Evolutionary conservation across 495 filamentous ascomycete genomes (phyloP), one percentile per base, ranked within the genome.

Genomic region (Penicillium dipodomyicola): DNA sequence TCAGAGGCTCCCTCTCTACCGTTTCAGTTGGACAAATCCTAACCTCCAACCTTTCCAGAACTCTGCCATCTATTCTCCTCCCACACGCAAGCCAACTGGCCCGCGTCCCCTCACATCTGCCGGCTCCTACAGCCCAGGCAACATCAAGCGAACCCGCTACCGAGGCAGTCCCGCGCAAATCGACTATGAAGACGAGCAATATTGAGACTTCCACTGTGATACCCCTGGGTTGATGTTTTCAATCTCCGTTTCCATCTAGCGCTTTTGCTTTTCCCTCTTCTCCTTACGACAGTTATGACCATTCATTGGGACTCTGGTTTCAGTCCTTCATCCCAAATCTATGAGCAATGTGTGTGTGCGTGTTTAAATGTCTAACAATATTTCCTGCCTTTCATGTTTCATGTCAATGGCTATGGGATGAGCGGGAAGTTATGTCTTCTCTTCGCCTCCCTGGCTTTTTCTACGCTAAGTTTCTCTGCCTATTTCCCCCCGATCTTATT

Each of bases 21-120:
- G 3, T n/a, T 20, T 17, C 42, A 61, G 44, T 19, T 20, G 22
- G 43, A 20, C 9, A 17, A 15, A 20, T 41, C 8, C 37, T 55
- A 54, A 62, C 25, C 15, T 17, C 4, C 12, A 20, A 33, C 22
- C 19, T 12, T 27, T 33, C 5, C 52, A 75, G 72, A 68, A 65
- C 62, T 77, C 73, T 47, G 69, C 67, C n/a, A 72, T 78, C 57
- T 72, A 69, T 37, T 74, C 74, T n/a, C 72, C 78, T 5, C 78
- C 79, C 35, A 58, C 65, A 23, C 78, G 80, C 48, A 83, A 82
- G 61, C 80, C 80, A 37, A 82, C 80, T 15, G 80, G 80, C 9
- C 80, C 80, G 44, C 77, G 80, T 45, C 80, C 80, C 9, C 69
- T 80, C 27, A 77, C 73, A 9, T 77, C 72, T 49, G 68, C 70